phyloP scores from a whole-genome alignment of 2,329 filamentous ascomycete genomes.

The Colletotrichum acutatum region DNA sequence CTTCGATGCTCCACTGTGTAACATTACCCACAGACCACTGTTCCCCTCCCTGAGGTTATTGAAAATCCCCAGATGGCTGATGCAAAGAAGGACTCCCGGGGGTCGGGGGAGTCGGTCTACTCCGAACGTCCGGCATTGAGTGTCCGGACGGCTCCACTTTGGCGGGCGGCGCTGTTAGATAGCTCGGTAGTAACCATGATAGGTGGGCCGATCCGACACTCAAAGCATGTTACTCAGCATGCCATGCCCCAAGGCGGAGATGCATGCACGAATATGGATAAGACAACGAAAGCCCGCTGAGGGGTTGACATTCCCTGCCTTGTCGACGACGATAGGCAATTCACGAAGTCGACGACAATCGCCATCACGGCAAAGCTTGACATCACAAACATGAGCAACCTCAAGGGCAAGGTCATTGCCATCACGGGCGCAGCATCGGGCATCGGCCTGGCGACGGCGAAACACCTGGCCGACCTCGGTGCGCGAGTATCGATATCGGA shows the following conservation, averaged over 20 bases:
- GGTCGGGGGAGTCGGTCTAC: too few relatives aligned
- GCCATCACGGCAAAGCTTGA: not conserved
- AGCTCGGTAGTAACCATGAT: not conserved
- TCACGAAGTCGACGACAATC: too few relatives aligned
- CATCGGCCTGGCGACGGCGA: slow-evolving; percentile 60
- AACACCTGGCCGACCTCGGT: slow-evolving; percentile 54
- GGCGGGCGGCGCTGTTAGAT: not conserved
- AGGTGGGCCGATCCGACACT: not conserved
- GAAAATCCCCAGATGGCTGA: too few relatives aligned
- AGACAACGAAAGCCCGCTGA: not conserved
- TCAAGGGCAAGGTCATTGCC: slow-evolving; percentile 54
- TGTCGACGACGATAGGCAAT: too few relatives aligned
- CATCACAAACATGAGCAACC: slow-evolving; percentile 2
- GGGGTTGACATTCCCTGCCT: not conserved
- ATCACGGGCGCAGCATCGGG: slow-evolving; percentile 60
- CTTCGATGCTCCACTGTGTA: not conserved
- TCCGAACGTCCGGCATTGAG: not conserved
- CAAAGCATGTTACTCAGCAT: not conserved
- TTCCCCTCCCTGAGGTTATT: too few relatives aligned
- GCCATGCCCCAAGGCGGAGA: not conserved
- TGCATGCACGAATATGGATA: not conserved
- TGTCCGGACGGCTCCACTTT: not conserved
- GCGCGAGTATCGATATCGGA: slow-evolving; percentile 60
- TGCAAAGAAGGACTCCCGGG: not conserved
- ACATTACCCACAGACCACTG: too few relatives aligned